Evolutionary conservation across 2,329 filamentous ascomycete genomes (phyloP).

Genomic region (Sarocladium oryzae): DNA sequence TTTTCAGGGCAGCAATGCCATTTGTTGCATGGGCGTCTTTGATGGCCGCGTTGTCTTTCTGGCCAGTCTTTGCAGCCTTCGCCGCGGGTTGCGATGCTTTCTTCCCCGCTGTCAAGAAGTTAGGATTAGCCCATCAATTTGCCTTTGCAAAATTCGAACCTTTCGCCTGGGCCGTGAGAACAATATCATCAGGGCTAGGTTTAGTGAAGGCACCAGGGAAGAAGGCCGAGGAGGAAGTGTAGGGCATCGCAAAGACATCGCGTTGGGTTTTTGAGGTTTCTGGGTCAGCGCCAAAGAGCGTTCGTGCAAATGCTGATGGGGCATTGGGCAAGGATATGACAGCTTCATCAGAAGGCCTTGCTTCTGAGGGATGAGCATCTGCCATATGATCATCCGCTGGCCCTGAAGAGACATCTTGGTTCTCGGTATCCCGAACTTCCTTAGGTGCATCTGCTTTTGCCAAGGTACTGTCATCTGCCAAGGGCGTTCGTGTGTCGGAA

Average conservation of each 20-base stretch:
- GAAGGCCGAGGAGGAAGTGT: conserved; percentile 42
- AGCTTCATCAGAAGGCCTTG: conserved; percentile 3
- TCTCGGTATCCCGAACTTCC: neutral
- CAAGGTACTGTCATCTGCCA: neutral
- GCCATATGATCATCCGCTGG: neutral
- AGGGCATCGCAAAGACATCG: conserved; percentile 39
- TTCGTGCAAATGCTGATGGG: conserved; percentile 52
- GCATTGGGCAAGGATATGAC: conserved; percentile 16
- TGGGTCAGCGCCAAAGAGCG: conserved; percentile 41
- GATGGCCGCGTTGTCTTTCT: conserved; percentile 26
- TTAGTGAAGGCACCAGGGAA: conserved; percentile 63
- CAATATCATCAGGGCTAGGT: conserved; percentile 87
- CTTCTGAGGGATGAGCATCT: neutral
- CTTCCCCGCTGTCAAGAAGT: conserved; percentile 44
- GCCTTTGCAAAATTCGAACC: conserved; percentile 60
- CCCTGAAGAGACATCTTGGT: neutral
- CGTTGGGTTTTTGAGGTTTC: conserved; percentile 21
- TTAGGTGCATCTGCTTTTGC: neutral
- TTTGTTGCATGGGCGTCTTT: conserved; percentile 20
- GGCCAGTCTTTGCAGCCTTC: conserved; percentile 8
- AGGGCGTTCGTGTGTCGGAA: conserved; percentile 4
- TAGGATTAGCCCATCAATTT: conserved; percentile 46
- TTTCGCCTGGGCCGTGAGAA: conserved; percentile 82
- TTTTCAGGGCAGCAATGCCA: conserved; percentile 27
- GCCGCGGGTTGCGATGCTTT: conserved; percentile 22